These are phyloP conservation scores for Euphorbia schlechtendalii DNA, from an alignment of 441 rosid species.

Conservation along the genomic window DNA sequence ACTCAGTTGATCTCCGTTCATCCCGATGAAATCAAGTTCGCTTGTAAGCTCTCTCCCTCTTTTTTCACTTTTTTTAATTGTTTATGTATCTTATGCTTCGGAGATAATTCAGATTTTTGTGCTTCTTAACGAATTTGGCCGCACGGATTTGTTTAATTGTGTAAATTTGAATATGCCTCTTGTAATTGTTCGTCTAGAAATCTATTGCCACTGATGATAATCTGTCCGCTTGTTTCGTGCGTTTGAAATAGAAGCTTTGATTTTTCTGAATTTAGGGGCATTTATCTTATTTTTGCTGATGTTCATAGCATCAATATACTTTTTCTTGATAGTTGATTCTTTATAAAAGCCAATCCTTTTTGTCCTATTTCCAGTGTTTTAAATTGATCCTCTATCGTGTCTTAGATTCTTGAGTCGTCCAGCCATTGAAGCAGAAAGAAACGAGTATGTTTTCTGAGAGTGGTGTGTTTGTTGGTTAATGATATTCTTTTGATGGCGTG, in stretches of 20 bases:
- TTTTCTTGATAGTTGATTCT: not conserved
- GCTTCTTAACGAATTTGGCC: not conserved
- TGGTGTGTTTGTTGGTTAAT: not conserved
- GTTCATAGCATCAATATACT: not conserved
- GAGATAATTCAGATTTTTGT: not conserved
- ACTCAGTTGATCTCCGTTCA: slow-evolving; percentile 70
- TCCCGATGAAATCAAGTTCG: slow-evolving; percentile 83
- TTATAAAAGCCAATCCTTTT: not conserved
- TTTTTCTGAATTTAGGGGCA: not conserved
- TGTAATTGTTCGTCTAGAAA: no score
- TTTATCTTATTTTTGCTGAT: not conserved
- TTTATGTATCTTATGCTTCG: not conserved
- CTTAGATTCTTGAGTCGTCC: not conserved
- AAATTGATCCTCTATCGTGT: no score
- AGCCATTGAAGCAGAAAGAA: not conserved
- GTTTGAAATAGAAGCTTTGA: not conserved
- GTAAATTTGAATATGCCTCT: not conserved
- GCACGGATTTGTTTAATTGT: not conserved
- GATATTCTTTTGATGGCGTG: not conserved
- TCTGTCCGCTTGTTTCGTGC: no score
- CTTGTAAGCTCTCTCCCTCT: slow-evolving; percentile 37
- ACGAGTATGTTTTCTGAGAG: not conserved
- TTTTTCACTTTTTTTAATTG: not conserved
- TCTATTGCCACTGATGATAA: no score
- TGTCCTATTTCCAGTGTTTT: not conserved